phyloP scores from a whole-genome alignment of 192 early-diverging fungal species.

The Coemansia umbellata region DNA sequence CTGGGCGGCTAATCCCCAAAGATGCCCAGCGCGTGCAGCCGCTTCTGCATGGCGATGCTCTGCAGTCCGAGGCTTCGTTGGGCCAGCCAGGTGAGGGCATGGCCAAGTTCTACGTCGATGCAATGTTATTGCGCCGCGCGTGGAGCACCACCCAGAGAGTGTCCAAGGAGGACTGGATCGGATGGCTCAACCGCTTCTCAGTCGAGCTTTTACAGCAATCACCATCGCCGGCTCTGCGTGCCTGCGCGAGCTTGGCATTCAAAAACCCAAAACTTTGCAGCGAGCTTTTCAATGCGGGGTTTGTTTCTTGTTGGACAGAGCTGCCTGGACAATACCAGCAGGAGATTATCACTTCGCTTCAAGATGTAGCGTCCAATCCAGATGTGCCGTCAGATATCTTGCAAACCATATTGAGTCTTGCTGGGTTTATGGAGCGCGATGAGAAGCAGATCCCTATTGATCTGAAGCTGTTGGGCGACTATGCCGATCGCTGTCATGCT shows the following conservation, averaged over 20 bases:
- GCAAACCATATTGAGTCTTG: constrained; percentile 86
- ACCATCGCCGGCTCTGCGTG: constrained; percentile 90
- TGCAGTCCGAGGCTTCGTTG: neutral
- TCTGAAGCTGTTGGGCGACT: constrained; percentile 80
- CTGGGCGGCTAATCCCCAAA: constrained; percentile 60
- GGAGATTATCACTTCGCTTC: constrained; percentile 81
- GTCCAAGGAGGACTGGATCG: constrained; percentile 85
- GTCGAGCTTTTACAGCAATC: constrained; percentile 93
- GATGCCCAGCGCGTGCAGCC: constrained; percentile 9
- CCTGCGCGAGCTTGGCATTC: constrained; percentile 79
- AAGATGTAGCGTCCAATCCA: constrained; percentile 73
- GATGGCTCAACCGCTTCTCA: constrained; percentile 89
- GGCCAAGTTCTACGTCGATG: constrained; percentile 22
- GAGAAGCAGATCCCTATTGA: constrained; percentile 93
- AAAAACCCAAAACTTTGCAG: constrained; percentile 75
- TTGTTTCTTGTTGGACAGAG: constrained; percentile 95
- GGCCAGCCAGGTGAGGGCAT: neutral
- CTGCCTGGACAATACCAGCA: constrained; percentile 87
- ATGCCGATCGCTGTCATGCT: constrained; percentile 90
- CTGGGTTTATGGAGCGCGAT: constrained; percentile 99
- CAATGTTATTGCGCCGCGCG: constrained; percentile 72
- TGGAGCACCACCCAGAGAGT: constrained; percentile 58
- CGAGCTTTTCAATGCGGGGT: constrained; percentile 95
- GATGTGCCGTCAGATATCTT: constrained; percentile 92
- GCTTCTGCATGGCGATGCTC: neutral